phyloP scores from a whole-genome alignment of 768 basidiomycete species.

The Tulasnella sp. region DNA sequence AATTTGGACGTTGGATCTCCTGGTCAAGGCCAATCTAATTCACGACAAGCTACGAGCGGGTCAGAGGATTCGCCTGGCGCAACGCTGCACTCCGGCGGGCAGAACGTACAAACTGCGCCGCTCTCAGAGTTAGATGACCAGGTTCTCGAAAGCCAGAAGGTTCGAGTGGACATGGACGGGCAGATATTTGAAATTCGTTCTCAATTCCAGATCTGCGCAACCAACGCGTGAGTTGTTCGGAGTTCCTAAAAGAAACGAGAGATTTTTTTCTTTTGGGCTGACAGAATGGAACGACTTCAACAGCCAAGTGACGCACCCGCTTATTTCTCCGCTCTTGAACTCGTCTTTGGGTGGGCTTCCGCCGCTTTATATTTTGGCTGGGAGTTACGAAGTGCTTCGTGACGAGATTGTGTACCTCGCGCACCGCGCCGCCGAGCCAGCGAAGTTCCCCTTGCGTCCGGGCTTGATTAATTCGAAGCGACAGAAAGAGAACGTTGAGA shows the following conservation, averaged over 20 bases:
- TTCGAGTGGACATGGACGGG: conserved; percentile 34
- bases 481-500: conserved; percentile 16
- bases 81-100: neutral
- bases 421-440: conserved; percentile 86
- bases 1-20: neutral
- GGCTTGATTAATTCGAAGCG: conserved; percentile 9
- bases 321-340: conserved; percentile 70
- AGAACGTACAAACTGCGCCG: neutral
- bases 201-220: conserved; percentile 81
- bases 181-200: conserved; percentile 39
- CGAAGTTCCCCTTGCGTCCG: conserved; percentile 52
- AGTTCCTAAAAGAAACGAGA: no score
- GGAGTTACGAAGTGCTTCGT: conserved; percentile 85
- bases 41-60: neutral
- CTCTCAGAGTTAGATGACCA: neutral
- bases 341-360: conserved; percentile 84
- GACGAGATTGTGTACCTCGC: conserved; percentile 90
- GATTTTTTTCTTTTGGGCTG: no score
- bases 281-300: neutral
- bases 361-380: conserved; percentile 76
- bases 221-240: conserved; percentile 49
- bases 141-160: conserved; percentile 10
- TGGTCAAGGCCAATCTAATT: neutral
- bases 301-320: conserved; percentile 54
- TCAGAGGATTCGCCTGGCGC: neutral